Evolutionary conservation across 192 early-diverging fungal genomes (phyloP), one percentile per base, ranked within the genome.

Genomic region (Helicostylum pulchrum): DNA sequence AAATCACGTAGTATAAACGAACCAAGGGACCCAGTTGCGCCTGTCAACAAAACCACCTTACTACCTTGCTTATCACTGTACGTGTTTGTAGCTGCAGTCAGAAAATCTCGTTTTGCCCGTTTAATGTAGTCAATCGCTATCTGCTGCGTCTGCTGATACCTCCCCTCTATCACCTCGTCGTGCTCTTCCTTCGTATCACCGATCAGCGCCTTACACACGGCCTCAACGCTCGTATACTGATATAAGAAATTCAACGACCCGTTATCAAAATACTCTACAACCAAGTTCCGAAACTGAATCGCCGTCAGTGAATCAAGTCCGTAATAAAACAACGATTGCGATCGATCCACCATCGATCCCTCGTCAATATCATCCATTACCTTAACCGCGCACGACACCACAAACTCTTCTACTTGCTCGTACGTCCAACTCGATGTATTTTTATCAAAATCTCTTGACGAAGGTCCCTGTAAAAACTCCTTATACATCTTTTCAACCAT

Each of bases 401-500:
- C 4, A 19, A 64, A 64, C 1, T n/a, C 14, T 2, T 39, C 51
- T 2, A 64, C 45, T 20, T 54, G 43, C 7, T 63, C 32, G 4
- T 5, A 5, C 21, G 45, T 11, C 47, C 21, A 46, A 50, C 3
- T 21, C 23, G 43, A 34, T 32, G 26, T 26, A 42, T 42, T 31
- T 9, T 34, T 21, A 20, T 36, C 17, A 17, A 1, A 7, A 7
- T 15, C n/a, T 7, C 36, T 32, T 9, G 14, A 17, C 14, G 42
- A 19, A 12, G 42, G 15, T 11, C 44, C 23, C 9, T 45, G 30
- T 39, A 75, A 57, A 31, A 78, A 79, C 49, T 73, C 67, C 21
- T 74, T 64, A 61, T 87, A 90, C 75, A 88, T 74, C 10, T 50
- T 50, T 4, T 77, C 77, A 45, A 92, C 76, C n/a, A 79, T 49